Conservation (phyloP, 139 green algal genomes). For the Yamagishiella unicocca region DNA sequence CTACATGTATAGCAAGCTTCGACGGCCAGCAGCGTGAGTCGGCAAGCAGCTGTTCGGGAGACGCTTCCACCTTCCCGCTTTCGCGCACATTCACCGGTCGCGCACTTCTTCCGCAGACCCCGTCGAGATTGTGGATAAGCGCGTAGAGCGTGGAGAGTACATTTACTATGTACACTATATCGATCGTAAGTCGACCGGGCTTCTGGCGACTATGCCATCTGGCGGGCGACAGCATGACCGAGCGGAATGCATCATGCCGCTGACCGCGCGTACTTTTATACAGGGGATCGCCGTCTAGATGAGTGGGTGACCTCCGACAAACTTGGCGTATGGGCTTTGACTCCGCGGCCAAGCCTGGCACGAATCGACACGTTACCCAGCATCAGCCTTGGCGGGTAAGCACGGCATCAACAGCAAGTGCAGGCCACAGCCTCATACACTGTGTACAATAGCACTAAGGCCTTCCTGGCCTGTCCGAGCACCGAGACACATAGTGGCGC, state of each 20-base stretch:
- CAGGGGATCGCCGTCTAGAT: conserved; percentile 89
- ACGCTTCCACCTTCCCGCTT: not conserved
- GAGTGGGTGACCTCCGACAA: conserved; percentile 86
- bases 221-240: conserved; percentile 9
- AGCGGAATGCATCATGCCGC: no score
- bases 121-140: conserved; percentile 64
- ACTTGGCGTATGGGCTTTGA: conserved; percentile 29
- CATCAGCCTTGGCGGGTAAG: conserved; percentile 30
- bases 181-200: conserved; percentile 84
- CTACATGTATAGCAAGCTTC: conserved; percentile 56
- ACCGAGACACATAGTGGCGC: no score
- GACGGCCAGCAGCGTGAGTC: conserved; percentile 56
- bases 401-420: no score
- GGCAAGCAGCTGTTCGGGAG: no score
- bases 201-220: not conserved
- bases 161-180: conserved; percentile 94
- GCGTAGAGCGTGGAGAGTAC: conserved; percentile 44
- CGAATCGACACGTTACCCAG: conserved; percentile 46
- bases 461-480: no score
- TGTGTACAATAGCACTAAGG: no score
- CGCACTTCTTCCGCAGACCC: conserved; percentile 45
- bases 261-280: not conserved
- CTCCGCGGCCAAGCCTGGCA: conserved; percentile 42
- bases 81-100: not conserved
- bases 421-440: no score